Percentiles rank a stretch among this genome's conserved stretches.
These are phyloP conservation scores for Trichoderma orchidacearum DNA, from an alignment of 495 filamentous ascomycete genomes.

Conservation along the genomic window DNA sequence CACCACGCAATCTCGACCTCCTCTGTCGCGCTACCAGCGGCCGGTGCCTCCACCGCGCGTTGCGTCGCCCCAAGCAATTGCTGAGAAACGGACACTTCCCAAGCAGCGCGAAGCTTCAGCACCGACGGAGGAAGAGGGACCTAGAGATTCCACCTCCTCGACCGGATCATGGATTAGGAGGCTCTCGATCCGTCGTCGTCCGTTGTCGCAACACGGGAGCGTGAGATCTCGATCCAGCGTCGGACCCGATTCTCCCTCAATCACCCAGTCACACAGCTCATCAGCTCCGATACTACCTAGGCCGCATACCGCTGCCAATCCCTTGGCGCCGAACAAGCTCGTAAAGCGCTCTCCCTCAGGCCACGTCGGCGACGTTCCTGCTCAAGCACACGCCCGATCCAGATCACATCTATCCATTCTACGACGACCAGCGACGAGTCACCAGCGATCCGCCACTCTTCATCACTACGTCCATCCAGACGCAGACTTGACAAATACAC, in stretches of 20 bases:
- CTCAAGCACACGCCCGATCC: constrained; percentile 24
- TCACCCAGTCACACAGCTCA: constrained; percentile 60
- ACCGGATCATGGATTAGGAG: constrained; percentile 65
- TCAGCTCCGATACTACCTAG: constrained; percentile 46
- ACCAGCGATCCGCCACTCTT: constrained; percentile 66
- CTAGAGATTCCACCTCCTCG: constrained; percentile 37
- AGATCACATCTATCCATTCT: constrained; percentile 43
- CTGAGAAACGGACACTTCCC: constrained; percentile 30
- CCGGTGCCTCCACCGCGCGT: constrained; percentile 16
- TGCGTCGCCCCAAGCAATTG: constrained; percentile 14
- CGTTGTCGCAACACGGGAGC: constrained; percentile 61
- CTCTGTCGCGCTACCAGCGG: constrained; percentile 6
- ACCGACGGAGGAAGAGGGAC: constrained; percentile 20
- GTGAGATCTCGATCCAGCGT: constrained; percentile 39
- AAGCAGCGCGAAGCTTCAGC: constrained; percentile 20
- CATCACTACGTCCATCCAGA: constrained; percentile 32
- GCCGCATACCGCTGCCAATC: constrained; percentile 23
- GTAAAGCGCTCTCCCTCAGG: constrained; percentile 63
- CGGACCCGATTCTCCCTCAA: constrained; percentile 51
- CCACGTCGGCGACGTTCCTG: constrained; percentile 22
- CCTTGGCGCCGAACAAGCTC: constrained; percentile 64
- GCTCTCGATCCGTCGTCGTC: constrained; percentile 42
- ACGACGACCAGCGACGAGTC: constrained; percentile 72
- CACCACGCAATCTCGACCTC: constrained; percentile 4
- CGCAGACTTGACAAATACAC: constrained; percentile 6